A percentile compares a stretch with the other conserved stretches of the same genome.
Evolutionary conservation across 306 rosid genomes (phyloP).

Genomic region (Citrullus amarus): DNA sequence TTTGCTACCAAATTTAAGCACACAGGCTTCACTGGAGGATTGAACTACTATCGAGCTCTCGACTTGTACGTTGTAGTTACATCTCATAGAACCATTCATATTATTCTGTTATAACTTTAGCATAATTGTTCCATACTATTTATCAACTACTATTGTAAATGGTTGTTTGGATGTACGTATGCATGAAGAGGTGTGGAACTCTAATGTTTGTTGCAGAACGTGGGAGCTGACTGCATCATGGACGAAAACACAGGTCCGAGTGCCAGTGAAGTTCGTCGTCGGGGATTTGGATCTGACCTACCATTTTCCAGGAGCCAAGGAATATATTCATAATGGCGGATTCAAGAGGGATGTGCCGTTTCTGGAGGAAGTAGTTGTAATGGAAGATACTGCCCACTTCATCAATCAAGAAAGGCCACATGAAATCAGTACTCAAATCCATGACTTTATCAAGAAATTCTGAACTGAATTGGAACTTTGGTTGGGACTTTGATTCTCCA

Average conservation of each 20-base stretch:
- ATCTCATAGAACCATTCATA: not conserved
- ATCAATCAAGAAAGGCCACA: constrained; percentile 8
- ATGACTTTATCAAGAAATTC: constrained; percentile 3
- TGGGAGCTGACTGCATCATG: constrained; percentile 1
- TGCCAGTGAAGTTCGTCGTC: constrained; percentile 3
- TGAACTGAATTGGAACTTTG: not conserved
- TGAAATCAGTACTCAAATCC: not conserved
- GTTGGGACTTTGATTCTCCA: not conserved
- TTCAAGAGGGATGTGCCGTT: not conserved
- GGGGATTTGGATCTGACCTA: not conserved
- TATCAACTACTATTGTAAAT: not conserved
- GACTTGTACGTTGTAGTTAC: not conserved
- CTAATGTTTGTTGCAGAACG: not conserved
- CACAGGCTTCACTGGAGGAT: constrained; percentile 24
- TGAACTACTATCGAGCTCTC: constrained; percentile 27
- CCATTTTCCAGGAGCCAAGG: not conserved
- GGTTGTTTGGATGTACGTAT: not conserved
- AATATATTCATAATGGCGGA: not conserved
- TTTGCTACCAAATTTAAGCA: constrained; percentile 24
- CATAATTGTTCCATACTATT: not conserved
- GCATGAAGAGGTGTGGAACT: not conserved
- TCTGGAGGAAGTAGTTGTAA: not conserved
- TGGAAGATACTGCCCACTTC: constrained; percentile 5
- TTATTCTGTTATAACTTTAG: not conserved
- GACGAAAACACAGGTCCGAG: not conserved